phyloP scores from a whole-genome alignment of 148 eudicot genomes.

The Hydrangea macrophylla region DNA sequence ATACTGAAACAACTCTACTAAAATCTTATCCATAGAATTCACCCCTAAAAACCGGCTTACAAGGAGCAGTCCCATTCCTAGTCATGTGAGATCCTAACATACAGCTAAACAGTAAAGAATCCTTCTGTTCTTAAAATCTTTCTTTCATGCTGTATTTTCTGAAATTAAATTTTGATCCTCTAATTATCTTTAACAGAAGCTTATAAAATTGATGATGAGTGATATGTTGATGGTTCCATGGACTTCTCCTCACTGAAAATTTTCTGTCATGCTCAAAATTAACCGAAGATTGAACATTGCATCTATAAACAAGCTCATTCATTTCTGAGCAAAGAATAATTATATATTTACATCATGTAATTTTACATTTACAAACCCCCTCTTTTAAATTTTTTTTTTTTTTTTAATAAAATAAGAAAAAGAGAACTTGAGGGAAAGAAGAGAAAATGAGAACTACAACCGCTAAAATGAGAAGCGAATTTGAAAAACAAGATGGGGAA shows the following conservation, averaged over 20 bases:
- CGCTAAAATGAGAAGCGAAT: conserved; percentile 5
- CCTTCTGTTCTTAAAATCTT: no score
- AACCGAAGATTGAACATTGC: background rate
- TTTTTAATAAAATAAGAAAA: background rate
- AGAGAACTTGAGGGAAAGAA: background rate
- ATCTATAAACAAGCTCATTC: conserved; percentile 17
- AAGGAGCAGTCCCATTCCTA: no score
- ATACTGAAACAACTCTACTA: no score
- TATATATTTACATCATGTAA: conserved; percentile 17
- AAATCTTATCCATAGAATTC: no score
- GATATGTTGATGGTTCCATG: background rate
- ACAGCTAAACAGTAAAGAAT: no score
- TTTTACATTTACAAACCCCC: conserved; percentile 2
- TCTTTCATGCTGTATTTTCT: no score
- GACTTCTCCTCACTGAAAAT: background rate
- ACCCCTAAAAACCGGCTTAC: no score
- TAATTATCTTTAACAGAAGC: no score
- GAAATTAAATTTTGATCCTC: no score
- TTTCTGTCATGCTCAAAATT: background rate
- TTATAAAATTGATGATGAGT: background rate
- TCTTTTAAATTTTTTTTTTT: background rate
- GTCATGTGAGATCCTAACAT: no score
- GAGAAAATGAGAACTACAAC: no score
- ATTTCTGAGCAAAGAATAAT: conserved; percentile 18
- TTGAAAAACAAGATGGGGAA: background rate